Conservation (phyloP, 208 protist genomes). For the Leishmania martiniquensis region DNA sequence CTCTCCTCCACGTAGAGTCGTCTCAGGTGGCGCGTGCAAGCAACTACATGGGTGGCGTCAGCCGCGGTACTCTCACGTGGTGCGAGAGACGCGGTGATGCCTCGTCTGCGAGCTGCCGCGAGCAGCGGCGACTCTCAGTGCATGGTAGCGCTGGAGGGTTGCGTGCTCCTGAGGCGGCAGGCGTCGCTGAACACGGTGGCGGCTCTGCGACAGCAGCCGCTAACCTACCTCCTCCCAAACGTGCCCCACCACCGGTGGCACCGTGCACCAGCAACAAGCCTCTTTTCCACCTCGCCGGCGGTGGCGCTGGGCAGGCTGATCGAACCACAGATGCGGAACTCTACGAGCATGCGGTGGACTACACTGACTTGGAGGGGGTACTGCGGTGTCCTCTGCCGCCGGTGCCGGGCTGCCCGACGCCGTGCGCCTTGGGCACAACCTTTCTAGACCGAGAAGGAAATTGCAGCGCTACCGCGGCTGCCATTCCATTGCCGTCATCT, state of each 20-base stretch:
- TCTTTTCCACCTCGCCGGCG: neutral
- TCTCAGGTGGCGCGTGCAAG: neutral
- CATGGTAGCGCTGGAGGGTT: neutral
- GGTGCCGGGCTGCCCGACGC: conserved; percentile 33
- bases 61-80: neutral
- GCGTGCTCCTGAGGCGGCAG: neutral
- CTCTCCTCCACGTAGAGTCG: conserved; percentile 26
- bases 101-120: neutral
- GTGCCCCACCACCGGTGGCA: neutral
- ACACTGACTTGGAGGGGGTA: conserved; percentile 46
- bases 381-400: conserved; percentile 33
- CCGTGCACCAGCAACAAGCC: neutral
- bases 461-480: neutral
- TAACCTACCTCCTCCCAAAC: neutral
- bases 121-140: neutral
- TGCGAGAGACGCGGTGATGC: neutral
- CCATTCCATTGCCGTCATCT: neutral
- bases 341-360: conserved; percentile 56
- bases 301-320: neutral
- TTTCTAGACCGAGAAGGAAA: neutral
- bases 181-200: neutral
- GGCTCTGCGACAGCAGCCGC: neutral
- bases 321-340: conserved; percentile 39
- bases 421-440: conserved; percentile 7
- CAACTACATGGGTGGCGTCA: neutral